Evolutionary conservation across 2,329 filamentous ascomycete species (phyloP), one percentile per base, ranked within the genome.

Genomic region (Bimuria novae-zelandiae): DNA sequence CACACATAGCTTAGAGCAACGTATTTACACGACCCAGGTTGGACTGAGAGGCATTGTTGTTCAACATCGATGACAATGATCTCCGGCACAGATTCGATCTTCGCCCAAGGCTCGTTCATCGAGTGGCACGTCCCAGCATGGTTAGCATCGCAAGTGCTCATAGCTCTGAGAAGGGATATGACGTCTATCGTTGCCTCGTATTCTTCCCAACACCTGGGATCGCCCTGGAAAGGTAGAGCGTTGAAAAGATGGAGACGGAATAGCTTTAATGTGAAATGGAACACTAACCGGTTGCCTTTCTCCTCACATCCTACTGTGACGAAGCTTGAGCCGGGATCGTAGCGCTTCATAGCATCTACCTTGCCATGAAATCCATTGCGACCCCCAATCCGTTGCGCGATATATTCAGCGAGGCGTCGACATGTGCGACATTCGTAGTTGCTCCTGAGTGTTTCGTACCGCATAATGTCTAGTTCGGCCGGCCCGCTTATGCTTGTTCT

Each of bases 121-220:
- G 36, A 29, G 23, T 49, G 46, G 25, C 46, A 49, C 4, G n/a
- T 32, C 17, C 46, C 46, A 25, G 27, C 46, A 30, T 49, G 46
- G n/a, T 49, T 33, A 27, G 40, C 22, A 30, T 45, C 36, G 43
- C 54, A 52, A n/a, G 8, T 21, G 5, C 12, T n/a, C 6, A 19
- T 19, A 6, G 35, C 16, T 37, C 12, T 33, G 10, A 6, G 30
- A 14, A 33, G 8, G 4, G 30, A 33, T 6, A n/a, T 14, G 30
- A 33, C 8, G n/a, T 33, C 30, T 11, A 33, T 33, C 30, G 30
- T 33, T 4, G 14, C 4, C 10, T 14, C 12, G 30, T n/a, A 8
- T 14, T 33, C 14, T 33, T 33, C 10, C 30, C 30, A 33, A 14
- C 10, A 11, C 7, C 30, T 4, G 4, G 14, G 30, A 12, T 33